Evolutionary conservation across 2,329 filamentous ascomycete genomes (phyloP).

Genomic region (Fusarium nematophilum): DNA sequence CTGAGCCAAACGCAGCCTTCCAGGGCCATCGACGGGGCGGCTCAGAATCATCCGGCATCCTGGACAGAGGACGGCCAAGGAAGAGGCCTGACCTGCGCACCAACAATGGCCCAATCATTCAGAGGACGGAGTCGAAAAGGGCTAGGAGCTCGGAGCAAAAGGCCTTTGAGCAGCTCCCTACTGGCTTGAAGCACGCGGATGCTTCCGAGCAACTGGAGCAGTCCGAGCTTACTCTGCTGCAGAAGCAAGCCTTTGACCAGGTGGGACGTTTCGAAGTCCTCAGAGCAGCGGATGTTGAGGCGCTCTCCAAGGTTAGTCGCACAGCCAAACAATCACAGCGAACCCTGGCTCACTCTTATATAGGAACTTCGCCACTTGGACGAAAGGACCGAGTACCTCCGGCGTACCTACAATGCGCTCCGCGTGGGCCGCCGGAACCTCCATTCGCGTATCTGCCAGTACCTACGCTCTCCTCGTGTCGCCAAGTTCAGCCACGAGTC

Average conservation of each 20-base stretch:
- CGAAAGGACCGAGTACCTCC: slow-evolving; percentile 81
- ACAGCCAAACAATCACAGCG: background rate
- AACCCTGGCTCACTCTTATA: slow-evolving; percentile 10
- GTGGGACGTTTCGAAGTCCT: slow-evolving; percentile 74
- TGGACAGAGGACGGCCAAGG: slow-evolving; percentile 71
- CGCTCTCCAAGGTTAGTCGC: slow-evolving; percentile 68
- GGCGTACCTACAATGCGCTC: slow-evolving; percentile 79
- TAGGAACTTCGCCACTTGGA: slow-evolving; percentile 81
- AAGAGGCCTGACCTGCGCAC: slow-evolving; percentile 61
- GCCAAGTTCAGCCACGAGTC: slow-evolving; percentile 79
- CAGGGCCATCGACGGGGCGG: slow-evolving; percentile 62
- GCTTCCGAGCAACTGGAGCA: slow-evolving; percentile 60
- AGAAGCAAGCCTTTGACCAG: slow-evolving; percentile 71
- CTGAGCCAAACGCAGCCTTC: slow-evolving; percentile 17
- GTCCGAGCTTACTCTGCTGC: slow-evolving; percentile 62
- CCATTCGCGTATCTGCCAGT: slow-evolving; percentile 80
- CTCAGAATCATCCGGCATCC: slow-evolving; percentile 69
- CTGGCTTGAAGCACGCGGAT: slow-evolving; percentile 66
- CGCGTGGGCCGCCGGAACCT: slow-evolving; percentile 81
- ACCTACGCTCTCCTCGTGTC: slow-evolving; percentile 76
- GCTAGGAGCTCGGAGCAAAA: slow-evolving; percentile 64
- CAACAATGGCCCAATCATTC: slow-evolving; percentile 51
- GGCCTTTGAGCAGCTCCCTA: slow-evolving; percentile 71
- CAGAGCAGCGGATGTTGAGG: slow-evolving; percentile 69
- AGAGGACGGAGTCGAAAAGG: slow-evolving; percentile 56